Evolutionary conservation across 78 protist species (phyloP).

Genomic region (Protostelium mycophagum): DNA sequence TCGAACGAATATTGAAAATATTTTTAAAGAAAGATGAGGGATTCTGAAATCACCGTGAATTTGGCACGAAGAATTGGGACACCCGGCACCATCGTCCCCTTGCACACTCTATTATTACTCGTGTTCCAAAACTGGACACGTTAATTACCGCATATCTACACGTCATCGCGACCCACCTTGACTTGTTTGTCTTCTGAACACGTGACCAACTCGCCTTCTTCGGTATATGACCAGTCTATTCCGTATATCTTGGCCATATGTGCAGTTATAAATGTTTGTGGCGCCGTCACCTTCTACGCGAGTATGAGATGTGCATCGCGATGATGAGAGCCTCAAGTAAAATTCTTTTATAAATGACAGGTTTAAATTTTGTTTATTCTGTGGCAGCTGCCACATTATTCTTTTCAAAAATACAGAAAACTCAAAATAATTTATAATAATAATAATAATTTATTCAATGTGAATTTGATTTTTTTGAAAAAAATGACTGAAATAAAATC

Average conservation of each 20-base stretch:
- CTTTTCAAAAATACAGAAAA: neutral
- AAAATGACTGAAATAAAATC: too few relatives aligned
- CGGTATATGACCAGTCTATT: slow-evolving; percentile 54
- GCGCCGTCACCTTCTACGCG: neutral
- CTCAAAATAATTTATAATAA: neutral
- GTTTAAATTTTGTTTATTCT: slow-evolving; percentile 32
- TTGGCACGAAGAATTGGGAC: slow-evolving; percentile 48
- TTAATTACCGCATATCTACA: slow-evolving; percentile 8
- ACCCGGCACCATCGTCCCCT: slow-evolving; percentile 10
- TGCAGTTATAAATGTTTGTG: slow-evolving; percentile 21
- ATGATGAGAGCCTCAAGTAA: too few relatives aligned
- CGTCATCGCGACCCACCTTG: slow-evolving; percentile 32
- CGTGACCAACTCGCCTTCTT: slow-evolving; percentile 31
- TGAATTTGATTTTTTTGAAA: neutral
- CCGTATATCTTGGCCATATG: slow-evolving; percentile 49
- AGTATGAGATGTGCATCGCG: neutral
- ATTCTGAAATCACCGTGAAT: slow-evolving; percentile 17
- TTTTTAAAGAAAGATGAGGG: neutral
- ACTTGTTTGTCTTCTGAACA: slow-evolving; percentile 53
- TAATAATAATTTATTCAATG: neutral
- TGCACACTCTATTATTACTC: neutral
- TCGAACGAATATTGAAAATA: neutral
- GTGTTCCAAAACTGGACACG: slow-evolving; percentile 2
- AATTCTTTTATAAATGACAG: too few relatives aligned
- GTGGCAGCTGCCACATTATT: neutral